Evolutionary conservation across 2,329 filamentous ascomycete genomes (phyloP).

Genomic region (Juglanconis oblonga): DNA sequence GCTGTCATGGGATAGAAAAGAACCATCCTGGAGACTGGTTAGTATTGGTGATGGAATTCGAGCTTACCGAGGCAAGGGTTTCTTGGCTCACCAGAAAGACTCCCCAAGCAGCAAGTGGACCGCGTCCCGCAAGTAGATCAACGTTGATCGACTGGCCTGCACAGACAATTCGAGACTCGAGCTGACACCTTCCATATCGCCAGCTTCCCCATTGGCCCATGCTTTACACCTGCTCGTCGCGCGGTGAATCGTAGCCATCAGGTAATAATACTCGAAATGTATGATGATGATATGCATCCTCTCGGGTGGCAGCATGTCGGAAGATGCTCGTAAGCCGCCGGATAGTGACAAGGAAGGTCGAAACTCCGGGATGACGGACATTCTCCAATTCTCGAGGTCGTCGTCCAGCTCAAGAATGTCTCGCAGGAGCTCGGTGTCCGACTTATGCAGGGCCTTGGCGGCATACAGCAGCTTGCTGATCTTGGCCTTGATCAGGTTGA

Average conservation of each 20-base stretch:
- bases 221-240: conserved; percentile 50
- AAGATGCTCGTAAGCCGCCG: neutral
- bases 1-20: conserved; percentile 57
- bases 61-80: conserved; percentile 5
- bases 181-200: conserved; percentile 42
- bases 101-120: conserved; percentile 41
- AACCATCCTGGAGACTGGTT: conserved; percentile 40
- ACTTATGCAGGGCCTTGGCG: conserved; percentile 42
- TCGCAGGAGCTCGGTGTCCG: conserved; percentile 51
- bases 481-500: conserved; percentile 51
- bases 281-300: conserved; percentile 47
- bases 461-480: conserved; percentile 49
- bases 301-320: conserved; percentile 16
- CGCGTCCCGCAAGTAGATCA: conserved; percentile 44
- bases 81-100: conserved; percentile 44
- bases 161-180: conserved; percentile 53
- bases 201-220: conserved; percentile 32
- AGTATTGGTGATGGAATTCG: conserved; percentile 1
- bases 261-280: conserved; percentile 53
- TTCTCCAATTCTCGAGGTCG: conserved; percentile 53
- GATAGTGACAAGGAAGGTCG: conserved; percentile 40
- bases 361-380: conserved; percentile 41
- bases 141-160: conserved; percentile 53
- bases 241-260: conserved; percentile 53
- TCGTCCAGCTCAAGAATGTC: conserved; percentile 56